A percentile compares a stretch with the other conserved stretches of the same genome.
These are phyloP conservation scores for Cladosporium sphaerospermum DNA, from an alignment of 2,329 filamentous ascomycete species.

Conservation along the genomic window DNA sequence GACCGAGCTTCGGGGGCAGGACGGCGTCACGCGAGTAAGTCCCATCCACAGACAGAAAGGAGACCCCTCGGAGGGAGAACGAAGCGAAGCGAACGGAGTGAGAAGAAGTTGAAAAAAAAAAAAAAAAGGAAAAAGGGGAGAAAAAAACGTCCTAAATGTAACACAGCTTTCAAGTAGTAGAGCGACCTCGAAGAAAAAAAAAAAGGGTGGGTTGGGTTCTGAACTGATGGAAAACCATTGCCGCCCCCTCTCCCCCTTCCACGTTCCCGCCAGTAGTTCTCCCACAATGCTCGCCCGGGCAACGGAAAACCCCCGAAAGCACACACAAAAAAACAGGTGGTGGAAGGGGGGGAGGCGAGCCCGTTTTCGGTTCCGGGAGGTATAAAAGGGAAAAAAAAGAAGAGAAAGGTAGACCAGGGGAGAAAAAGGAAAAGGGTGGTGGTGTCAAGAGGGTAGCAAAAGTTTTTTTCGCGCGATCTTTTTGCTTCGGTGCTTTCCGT, in stretches of 20 bases:
- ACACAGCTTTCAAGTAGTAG: too few species aligned
- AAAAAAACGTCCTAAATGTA: neutral
- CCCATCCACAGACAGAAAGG: too few species aligned
- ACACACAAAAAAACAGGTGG: neutral
- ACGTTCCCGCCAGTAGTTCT: neutral
- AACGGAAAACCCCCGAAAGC: neutral
- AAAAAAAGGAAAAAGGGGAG: neutral
- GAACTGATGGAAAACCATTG: neutral
- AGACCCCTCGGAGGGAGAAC: too few species aligned
- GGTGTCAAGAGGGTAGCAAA: conserved; percentile 1
- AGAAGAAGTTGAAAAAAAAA: neutral
- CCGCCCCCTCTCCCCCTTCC: too few species aligned
- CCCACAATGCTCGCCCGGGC: neutral
- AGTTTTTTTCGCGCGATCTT: neutral
- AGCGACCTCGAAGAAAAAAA: neutral
- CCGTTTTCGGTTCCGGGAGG: conserved; percentile 1
- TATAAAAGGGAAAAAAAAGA: conserved; percentile 8
- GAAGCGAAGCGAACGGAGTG: neutral
- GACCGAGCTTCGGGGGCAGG: too few species aligned
- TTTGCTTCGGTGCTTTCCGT: neutral
- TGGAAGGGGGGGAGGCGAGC: neutral
- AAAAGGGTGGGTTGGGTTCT: neutral
- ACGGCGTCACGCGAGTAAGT: too few species aligned
- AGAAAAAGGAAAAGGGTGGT: neutral
- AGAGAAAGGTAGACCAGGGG: neutral